A percentile compares a stretch with the other conserved stretches of the same genome.
Evolutionary conservation across 2,329 filamentous ascomycete species (phyloP).

Genomic region (Neofusicoccum kwambonambiense): DNA sequence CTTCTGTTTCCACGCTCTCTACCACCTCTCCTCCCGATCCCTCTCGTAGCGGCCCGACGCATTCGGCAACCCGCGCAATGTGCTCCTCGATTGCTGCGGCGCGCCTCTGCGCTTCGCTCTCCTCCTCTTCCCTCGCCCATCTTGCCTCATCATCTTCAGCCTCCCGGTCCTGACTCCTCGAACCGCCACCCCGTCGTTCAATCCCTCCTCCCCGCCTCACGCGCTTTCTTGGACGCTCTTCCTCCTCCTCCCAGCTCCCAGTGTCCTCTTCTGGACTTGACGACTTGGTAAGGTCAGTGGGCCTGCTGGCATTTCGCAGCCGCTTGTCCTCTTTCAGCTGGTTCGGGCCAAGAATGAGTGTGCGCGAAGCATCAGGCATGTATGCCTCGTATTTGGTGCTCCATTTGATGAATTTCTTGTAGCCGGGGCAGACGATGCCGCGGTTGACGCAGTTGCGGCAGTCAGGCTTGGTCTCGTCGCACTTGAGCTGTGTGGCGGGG

Average conservation of each 20-base stretch:
- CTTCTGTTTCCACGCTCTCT: not conserved
- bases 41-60: not conserved
- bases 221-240: not conserved
- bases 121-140: not conserved
- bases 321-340: slow-evolving; percentile 9
- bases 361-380: slow-evolving; percentile 26
- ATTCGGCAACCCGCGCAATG: slow-evolving; percentile 4
- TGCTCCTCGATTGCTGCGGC: not conserved
- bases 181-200: not conserved
- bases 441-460: slow-evolving; percentile 47
- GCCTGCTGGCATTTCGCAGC: not conserved
- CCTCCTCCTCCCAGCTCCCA: not conserved
- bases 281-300: not conserved
- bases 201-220: not conserved
- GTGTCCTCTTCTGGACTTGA: not conserved
- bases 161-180: not conserved
- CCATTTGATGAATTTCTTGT: slow-evolving; percentile 49
- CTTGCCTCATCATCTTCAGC: not conserved
- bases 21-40: not conserved
- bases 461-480: slow-evolving; percentile 43
- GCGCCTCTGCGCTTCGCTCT: not conserved
- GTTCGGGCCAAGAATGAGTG: slow-evolving; percentile 1
- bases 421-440: slow-evolving; percentile 46
- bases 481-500: slow-evolving; percentile 37
- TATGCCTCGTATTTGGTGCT: slow-evolving; percentile 51